Percentiles rank a stretch among this genome's conserved stretches.
Conservation (phyloP, 345 rosid species). For the Populus euphratica region DNA sequence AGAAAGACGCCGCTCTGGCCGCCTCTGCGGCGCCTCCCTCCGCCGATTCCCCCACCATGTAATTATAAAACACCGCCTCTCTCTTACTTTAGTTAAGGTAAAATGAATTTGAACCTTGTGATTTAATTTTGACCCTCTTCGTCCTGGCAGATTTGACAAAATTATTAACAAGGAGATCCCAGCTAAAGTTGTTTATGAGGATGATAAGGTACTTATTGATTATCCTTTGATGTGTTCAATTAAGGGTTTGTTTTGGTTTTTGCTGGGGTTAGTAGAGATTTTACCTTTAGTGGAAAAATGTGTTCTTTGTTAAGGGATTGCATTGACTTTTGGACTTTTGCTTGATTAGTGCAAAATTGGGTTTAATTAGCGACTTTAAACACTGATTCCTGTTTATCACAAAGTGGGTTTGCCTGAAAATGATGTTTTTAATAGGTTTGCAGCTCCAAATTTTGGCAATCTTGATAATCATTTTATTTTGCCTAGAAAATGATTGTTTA, state of each 20-base stretch:
- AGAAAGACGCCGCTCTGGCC: conserved; percentile 78
- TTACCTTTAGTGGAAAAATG: background rate
- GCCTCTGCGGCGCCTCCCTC: conserved; percentile 36
- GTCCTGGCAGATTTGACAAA: conserved; percentile 72
- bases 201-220: conserved; percentile 57
- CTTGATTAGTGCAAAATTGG: too few species aligned
- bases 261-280: background rate
- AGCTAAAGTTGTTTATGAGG: conserved; percentile 71
- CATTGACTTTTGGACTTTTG: too few species aligned
- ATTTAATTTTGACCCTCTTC: background rate
- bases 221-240: background rate
- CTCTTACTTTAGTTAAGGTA: background rate
- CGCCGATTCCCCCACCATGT: conserved; percentile 84
- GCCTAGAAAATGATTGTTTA: background rate
- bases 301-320: background rate
- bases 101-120: background rate
- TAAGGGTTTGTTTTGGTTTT: background rate
- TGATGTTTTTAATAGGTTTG: background rate
- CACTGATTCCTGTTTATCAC: too few species aligned
- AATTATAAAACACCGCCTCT: background rate
- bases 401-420: too few species aligned
- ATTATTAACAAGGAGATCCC: conserved; percentile 90
- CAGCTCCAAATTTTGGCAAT: background rate
- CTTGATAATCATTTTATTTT: background rate
- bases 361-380: too few species aligned